Evolutionary conservation across 345 rosid species (phyloP).

Genomic region (Physaria fendleri): DNA sequence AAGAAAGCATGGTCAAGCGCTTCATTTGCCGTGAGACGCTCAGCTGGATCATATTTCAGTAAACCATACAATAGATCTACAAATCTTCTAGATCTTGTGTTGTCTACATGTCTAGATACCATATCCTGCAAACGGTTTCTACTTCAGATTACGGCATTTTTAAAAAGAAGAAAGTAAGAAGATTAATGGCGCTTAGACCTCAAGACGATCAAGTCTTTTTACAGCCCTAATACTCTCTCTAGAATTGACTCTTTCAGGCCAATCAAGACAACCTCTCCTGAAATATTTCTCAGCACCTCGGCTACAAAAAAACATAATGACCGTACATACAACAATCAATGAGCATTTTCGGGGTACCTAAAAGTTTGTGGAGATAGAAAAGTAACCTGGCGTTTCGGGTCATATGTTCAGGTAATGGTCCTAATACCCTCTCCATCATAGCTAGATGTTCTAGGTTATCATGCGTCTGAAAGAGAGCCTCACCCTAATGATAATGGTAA

Average conservation of each 20-base stretch:
- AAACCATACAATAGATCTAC: constrained; percentile 54
- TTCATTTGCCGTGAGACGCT: constrained; percentile 57
- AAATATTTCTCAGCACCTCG: constrained; percentile 65
- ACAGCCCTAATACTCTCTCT: constrained; percentile 83
- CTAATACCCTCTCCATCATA: constrained; percentile 74
- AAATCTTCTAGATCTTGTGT: constrained; percentile 37
- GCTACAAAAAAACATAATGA: constrained; percentile 31
- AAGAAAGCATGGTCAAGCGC: constrained; percentile 82
- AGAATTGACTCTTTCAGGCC: constrained; percentile 88
- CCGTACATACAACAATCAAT: not conserved
- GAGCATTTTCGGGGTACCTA: not conserved
- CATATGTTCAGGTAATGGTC: constrained; percentile 64
- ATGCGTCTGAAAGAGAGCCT: constrained; percentile 76
- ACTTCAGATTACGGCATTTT: constrained; percentile 10
- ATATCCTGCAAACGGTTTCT: constrained; percentile 44
- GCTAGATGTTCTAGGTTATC: constrained; percentile 85
- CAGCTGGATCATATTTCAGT: constrained; percentile 57
- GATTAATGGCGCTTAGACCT: constrained; percentile 29
- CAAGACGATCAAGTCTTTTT: constrained; percentile 55
- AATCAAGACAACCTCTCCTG: constrained; percentile 57
- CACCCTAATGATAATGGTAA: constrained; percentile 41
- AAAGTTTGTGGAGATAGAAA: not conserved
- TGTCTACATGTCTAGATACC: constrained; percentile 43
- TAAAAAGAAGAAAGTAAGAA: not conserved
- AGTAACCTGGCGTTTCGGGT: constrained; percentile 44